phyloP scores from a whole-genome alignment of 2,329 filamentous ascomycete species.

The Sporothrix schenckii region DNA sequence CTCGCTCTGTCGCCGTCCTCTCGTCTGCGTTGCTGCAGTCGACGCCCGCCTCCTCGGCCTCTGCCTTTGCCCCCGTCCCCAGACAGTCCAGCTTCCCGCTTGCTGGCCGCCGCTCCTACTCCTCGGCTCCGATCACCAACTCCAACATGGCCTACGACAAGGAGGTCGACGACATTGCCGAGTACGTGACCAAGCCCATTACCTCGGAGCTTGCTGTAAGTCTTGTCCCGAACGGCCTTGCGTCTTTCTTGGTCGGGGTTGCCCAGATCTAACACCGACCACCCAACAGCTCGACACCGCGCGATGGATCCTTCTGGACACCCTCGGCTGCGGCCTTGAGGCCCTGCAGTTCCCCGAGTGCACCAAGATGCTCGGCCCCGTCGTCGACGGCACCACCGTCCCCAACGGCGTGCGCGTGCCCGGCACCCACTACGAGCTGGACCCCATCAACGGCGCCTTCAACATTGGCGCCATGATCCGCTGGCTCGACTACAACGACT shows the following conservation, averaged over 20 bases:
- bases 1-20: conserved; percentile 39
- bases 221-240: conserved; percentile 34
- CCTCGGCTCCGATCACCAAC: conserved; percentile 55
- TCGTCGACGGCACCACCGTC: conserved; percentile 86
- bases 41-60: conserved; percentile 40
- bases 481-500: conserved; percentile 99
- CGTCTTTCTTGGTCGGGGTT: background rate
- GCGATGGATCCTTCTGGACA: conserved; percentile 95
- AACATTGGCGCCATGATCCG: conserved; percentile 99
- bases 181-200: conserved; percentile 89
- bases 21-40: conserved; percentile 42
- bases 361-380: conserved; percentile 88
- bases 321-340: conserved; percentile 93
- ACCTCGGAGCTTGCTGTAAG: conserved; percentile 90
- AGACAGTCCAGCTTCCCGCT: conserved; percentile 50
- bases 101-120: conserved; percentile 53
- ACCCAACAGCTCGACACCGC: conserved; percentile 74
- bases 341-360: conserved; percentile 95
- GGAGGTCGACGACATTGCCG: conserved; percentile 93
- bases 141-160: conserved; percentile 73
- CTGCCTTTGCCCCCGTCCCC: conserved; percentile 42
- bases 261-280: background rate
- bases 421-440: conserved; percentile 90
- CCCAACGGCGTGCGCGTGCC: conserved; percentile 90
- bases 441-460: conserved; percentile 94